Percentiles rank a stretch among this genome's conserved stretches.
phyloP scores from a whole-genome alignment of 352 stramenopile genomes.

The Pythium sukuiense region DNA sequence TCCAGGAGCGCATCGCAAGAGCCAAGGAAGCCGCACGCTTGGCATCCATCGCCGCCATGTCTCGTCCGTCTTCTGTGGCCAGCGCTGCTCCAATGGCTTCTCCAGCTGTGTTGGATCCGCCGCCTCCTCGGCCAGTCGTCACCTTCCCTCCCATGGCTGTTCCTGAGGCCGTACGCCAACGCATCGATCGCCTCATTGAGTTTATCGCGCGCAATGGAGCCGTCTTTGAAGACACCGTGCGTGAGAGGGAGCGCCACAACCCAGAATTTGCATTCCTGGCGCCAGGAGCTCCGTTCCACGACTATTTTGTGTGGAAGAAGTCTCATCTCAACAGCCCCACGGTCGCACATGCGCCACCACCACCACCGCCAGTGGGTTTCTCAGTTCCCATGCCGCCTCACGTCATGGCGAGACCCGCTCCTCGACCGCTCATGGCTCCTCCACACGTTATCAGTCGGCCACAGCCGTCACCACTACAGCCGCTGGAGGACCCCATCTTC shows the following conservation, averaged over 20 bases:
- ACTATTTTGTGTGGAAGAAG: constrained; percentile 61
- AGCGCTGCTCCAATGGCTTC: neutral
- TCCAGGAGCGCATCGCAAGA: constrained; percentile 57
- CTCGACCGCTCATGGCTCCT: constrained; percentile 4
- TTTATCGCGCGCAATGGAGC: constrained; percentile 59
- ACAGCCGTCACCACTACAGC: neutral
- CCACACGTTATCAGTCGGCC: neutral
- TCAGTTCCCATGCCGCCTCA: neutral
- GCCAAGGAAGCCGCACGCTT: constrained; percentile 55
- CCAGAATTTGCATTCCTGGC: constrained; percentile 57
- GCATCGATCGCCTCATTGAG: constrained; percentile 59
- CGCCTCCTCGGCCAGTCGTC: constrained; percentile 12
- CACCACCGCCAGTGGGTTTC: neutral
- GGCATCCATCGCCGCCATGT: constrained; percentile 41
- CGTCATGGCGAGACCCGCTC: neutral
- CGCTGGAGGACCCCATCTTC: constrained; percentile 6
- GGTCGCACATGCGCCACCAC: neutral
- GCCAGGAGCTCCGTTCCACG: constrained; percentile 38
- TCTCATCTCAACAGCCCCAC: constrained; percentile 18
- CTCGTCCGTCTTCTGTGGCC: constrained; percentile 17
- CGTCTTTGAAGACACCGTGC: constrained; percentile 51
- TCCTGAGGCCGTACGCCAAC: constrained; percentile 42
- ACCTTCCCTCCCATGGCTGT: constrained; percentile 17
- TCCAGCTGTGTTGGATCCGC: neutral
- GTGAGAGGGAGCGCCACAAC: constrained; percentile 47